phyloP scores from a whole-genome alignment of 345 rosid species.

The Aquilaria malaccensis region DNA sequence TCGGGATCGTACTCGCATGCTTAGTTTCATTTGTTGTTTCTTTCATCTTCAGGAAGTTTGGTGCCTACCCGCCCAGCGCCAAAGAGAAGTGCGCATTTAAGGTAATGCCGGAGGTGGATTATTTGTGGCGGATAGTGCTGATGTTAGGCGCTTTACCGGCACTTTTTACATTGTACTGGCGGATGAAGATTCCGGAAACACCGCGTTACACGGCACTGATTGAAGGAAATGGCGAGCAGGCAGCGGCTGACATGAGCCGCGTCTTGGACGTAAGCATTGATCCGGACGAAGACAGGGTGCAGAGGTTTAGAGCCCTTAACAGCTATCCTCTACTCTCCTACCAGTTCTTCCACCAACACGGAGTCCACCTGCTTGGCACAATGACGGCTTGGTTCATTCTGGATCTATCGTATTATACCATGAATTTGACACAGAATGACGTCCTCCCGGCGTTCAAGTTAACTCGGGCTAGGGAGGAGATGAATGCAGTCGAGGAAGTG shows the following conservation, averaged over 20 bases:
- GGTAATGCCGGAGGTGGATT: constrained; percentile 37
- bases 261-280: constrained; percentile 32
- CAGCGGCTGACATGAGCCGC: constrained; percentile 40
- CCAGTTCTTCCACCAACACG: constrained; percentile 34
- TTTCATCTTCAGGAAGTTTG: constrained; percentile 11
- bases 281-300: constrained; percentile 20
- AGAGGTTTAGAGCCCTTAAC: constrained; percentile 20
- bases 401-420: constrained; percentile 45
- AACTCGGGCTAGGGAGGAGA: background rate
- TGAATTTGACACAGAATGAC: constrained; percentile 40
- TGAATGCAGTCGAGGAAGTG: constrained; percentile 31
- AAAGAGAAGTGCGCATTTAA: constrained; percentile 7
- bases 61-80: constrained; percentile 1
- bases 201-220: constrained; percentile 43
- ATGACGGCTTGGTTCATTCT: constrained; percentile 39
- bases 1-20: constrained; percentile 45
- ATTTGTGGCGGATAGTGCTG: constrained; percentile 37
- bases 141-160: constrained; percentile 49
- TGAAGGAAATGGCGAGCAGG: constrained; percentile 39
- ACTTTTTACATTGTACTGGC: constrained; percentile 31
- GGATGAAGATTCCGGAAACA: constrained; percentile 54
- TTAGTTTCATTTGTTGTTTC: constrained; percentile 33
- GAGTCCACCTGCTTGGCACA: constrained; percentile 34
- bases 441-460: constrained; percentile 32
- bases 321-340: constrained; percentile 20